Conservation (phyloP, 768 basidiomycete species). For the Boletus coccyginus region DNA sequence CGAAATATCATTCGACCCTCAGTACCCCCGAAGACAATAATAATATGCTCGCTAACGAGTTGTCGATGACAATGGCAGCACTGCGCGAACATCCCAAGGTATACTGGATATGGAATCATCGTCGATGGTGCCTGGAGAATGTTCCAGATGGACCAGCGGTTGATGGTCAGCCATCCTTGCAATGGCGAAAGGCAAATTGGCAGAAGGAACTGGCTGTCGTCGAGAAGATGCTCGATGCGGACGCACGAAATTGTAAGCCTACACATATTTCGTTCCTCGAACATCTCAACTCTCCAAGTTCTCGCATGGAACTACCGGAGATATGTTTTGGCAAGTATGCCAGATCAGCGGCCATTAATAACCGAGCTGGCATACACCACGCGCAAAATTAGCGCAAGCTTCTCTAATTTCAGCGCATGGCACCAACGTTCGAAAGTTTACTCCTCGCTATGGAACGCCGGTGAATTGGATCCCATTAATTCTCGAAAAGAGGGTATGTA, state of each 20-base stretch:
- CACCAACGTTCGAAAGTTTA: slow-evolving; percentile 91
- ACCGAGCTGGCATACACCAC: slow-evolving; percentile 86
- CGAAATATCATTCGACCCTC: slow-evolving; percentile 14
- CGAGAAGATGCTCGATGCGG: slow-evolving; percentile 89
- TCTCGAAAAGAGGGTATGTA: slow-evolving; percentile 68
- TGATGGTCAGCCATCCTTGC: slow-evolving; percentile 40
- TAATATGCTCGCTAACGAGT: slow-evolving; percentile 62
- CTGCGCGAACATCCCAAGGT: slow-evolving; percentile 89
- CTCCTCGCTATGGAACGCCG: slow-evolving; percentile 59
- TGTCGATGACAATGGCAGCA: slow-evolving; percentile 76
- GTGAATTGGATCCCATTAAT: slow-evolving; percentile 47
- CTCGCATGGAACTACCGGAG: slow-evolving; percentile 94
- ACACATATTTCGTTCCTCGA: background rate
- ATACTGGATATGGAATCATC: slow-evolving; percentile 99
- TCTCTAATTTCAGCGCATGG: slow-evolving; percentile 99
- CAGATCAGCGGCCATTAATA: slow-evolving; percentile 48
- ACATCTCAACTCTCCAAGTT: slow-evolving; percentile 49
- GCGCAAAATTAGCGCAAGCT: slow-evolving; percentile 88
- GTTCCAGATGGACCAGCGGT: slow-evolving; percentile 70
- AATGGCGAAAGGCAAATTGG: slow-evolving; percentile 86
- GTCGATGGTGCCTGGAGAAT: slow-evolving; percentile 90
- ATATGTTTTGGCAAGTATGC: slow-evolving; percentile 75
- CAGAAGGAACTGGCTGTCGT: slow-evolving; percentile 80
- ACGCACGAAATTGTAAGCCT: slow-evolving; percentile 86
- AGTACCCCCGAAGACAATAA: slow-evolving; percentile 66